phyloP scores from a whole-genome alignment of 2,329 filamentous ascomycete genomes.

The Pestalotiopsis sp. region DNA sequence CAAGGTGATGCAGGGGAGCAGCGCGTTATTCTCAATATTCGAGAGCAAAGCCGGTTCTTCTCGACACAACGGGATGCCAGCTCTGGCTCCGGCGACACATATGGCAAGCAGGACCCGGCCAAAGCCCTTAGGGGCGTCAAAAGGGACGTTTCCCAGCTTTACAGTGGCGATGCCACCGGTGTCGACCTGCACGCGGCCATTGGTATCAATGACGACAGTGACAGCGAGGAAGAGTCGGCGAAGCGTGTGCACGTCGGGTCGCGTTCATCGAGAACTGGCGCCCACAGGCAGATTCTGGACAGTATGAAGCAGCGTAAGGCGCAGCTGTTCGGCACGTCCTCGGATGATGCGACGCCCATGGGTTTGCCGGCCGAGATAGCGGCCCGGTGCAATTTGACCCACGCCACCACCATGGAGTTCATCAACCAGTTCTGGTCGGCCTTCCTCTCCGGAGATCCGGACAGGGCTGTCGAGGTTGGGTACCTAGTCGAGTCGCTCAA shows the following conservation, averaged over 20 bases:
- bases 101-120: conserved; percentile 69
- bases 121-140: conserved; percentile 69
- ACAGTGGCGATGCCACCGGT: conserved; percentile 49
- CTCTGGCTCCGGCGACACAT: conserved; percentile 51
- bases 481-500: conserved; percentile 82
- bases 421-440: conserved; percentile 96
- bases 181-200: conserved; percentile 66
- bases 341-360: conserved; percentile 56
- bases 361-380: conserved; percentile 57
- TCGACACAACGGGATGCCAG: conserved; percentile 57
- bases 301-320: conserved; percentile 65
- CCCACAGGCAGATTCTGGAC: conserved; percentile 67
- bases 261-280: conserved; percentile 63
- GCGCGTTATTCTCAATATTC: conserved; percentile 82
- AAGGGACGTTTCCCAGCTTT: conserved; percentile 59
- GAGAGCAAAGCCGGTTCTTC: conserved; percentile 85
- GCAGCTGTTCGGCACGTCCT: conserved; percentile 56
- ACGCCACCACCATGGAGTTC: conserved; percentile 93
- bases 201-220: conserved; percentile 71
- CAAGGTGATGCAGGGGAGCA: conserved; percentile 73
- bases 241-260: conserved; percentile 68
- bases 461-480: conserved; percentile 77
- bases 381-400: conserved; percentile 67
- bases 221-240: conserved; percentile 65
- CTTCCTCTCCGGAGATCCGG: conserved; percentile 85